phyloP scores from a whole-genome alignment of 805 yeast species.

The Candida andamanensis region DNA sequence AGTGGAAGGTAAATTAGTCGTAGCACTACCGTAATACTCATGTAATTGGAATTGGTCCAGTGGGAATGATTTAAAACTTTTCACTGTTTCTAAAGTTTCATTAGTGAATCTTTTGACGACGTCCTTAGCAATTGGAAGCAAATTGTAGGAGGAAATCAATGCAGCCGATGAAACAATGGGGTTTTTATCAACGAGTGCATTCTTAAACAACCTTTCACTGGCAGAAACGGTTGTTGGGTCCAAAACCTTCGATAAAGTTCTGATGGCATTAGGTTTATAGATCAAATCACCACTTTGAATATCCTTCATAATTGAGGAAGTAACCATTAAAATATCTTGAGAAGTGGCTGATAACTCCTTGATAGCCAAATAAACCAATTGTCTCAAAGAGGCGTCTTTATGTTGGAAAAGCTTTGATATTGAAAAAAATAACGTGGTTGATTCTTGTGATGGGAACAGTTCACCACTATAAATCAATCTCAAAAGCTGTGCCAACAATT shows the following conservation, averaged over 20 bases:
- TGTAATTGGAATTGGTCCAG: slow-evolving; percentile 46
- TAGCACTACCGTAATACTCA: slow-evolving; percentile 51
- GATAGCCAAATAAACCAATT: slow-evolving; percentile 88
- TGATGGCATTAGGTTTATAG: slow-evolving; percentile 90
- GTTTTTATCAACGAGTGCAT: slow-evolving; percentile 86
- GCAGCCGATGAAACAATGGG: slow-evolving; percentile 93
- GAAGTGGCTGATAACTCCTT: slow-evolving; percentile 83
- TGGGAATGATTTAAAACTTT: slow-evolving; percentile 53
- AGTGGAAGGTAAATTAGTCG: slow-evolving; percentile 53
- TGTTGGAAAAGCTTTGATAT: slow-evolving; percentile 94
- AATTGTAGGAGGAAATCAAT: slow-evolving; percentile 81
- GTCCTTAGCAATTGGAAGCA: slow-evolving; percentile 84
- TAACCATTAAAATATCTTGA: slow-evolving; percentile 93
- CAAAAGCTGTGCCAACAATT: slow-evolving; percentile 73
- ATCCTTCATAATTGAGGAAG: slow-evolving; percentile 97
- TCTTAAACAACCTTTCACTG: slow-evolving; percentile 87
- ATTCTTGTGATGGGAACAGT: slow-evolving; percentile 79
- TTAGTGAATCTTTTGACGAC: slow-evolving; percentile 91
- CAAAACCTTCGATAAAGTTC: slow-evolving; percentile 84
- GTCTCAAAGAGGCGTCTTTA: slow-evolving; percentile 81
- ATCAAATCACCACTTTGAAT: slow-evolving; percentile 83
- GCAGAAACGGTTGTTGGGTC: slow-evolving; percentile 90
- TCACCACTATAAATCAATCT: slow-evolving; percentile 84
- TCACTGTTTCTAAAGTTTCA: slow-evolving; percentile 89
- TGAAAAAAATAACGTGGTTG: slow-evolving; percentile 88